A percentile compares a stretch with the other conserved stretches of the same genome.
Conservation (phyloP, 805 yeast species). For the Ogataea chonburiensis region DNA sequence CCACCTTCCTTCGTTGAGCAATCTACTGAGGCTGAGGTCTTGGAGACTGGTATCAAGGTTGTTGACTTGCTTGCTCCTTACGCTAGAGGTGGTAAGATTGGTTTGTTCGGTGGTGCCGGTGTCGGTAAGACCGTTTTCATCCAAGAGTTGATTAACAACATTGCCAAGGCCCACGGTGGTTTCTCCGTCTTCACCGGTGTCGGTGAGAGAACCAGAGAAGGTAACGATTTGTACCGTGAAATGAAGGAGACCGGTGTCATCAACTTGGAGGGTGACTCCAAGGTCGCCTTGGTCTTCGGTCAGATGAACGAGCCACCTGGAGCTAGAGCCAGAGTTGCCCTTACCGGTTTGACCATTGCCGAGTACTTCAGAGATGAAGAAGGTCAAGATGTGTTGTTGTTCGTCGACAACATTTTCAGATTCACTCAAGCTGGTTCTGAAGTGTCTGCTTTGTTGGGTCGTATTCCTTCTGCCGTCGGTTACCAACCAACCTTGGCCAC, state of each 20-base stretch:
- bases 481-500: constrained; percentile 99
- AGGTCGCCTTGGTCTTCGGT: constrained; percentile 99
- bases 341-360: constrained; percentile 99
- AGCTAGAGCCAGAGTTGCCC: constrained; percentile 99
- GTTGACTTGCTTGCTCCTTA: constrained; percentile 98
- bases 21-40: constrained; percentile 96
- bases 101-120: constrained; percentile 99
- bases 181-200: constrained; percentile 99
- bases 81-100: constrained; percentile 99
- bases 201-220: constrained; percentile 99
- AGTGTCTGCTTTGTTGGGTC: constrained; percentile 99
- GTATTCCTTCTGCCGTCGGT: constrained; percentile 99
- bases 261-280: constrained; percentile 98
- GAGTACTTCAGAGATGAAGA: constrained; percentile 99
- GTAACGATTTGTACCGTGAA: constrained; percentile 99
- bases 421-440: constrained; percentile 99
- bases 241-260: constrained; percentile 99
- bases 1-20: constrained; percentile 96
- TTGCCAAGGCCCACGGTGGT: constrained; percentile 99
- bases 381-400: constrained; percentile 99
- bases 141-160: constrained; percentile 99
- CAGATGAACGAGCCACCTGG: constrained; percentile 99
- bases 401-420: constrained; percentile 99
- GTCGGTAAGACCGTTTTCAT: constrained; percentile 99
- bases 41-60: constrained; percentile 99